Percentiles rank a stretch among this genome's conserved stretches.
Evolutionary conservation across 179 eudicot species (phyloP).

Genomic region (Vitellaria paradoxa): DNA sequence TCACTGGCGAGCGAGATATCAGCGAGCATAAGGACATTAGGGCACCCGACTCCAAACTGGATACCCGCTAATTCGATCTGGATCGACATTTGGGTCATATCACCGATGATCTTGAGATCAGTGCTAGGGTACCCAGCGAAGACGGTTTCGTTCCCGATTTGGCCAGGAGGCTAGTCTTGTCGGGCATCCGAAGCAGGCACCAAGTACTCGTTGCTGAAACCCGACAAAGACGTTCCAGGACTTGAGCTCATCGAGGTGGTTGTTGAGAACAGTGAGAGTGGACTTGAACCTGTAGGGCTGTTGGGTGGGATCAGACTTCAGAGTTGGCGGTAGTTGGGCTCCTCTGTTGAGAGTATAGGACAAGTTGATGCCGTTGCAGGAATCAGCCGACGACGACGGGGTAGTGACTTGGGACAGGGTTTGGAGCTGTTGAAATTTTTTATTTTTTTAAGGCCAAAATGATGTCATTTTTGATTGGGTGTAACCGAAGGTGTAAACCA

Average conservation of each 20-base stretch:
- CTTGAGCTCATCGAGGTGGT: constrained; percentile 34
- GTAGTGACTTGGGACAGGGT: constrained; percentile 12
- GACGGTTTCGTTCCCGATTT: constrained; percentile 61
- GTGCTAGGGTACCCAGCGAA: constrained; percentile 66
- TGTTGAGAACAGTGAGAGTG: constrained; percentile 30
- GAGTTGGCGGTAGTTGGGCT: constrained; percentile 25
- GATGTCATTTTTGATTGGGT: no score
- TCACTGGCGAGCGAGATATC: constrained; percentile 68
- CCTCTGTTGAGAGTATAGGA: constrained; percentile 30
- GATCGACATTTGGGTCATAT: constrained; percentile 46
- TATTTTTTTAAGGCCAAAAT: no score
- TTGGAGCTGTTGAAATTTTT: background rate
- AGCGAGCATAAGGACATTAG: constrained; percentile 54
- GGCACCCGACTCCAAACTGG: constrained; percentile 62
- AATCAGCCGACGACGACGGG: constrained; percentile 32
- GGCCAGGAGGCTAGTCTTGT: constrained; percentile 48
- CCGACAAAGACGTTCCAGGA: constrained; percentile 51
- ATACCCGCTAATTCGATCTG: constrained; percentile 60
- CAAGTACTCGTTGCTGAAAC: constrained; percentile 31
- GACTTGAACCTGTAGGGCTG: constrained; percentile 55
- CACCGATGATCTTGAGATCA: constrained; percentile 82
- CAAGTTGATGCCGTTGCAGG: constrained; percentile 40
- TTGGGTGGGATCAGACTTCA: constrained; percentile 21
- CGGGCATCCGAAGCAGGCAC: constrained; percentile 42
- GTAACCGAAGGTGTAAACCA: no score